phyloP scores from a whole-genome alignment of 495 filamentous ascomycete genomes.

The Neurospora pannonica region DNA sequence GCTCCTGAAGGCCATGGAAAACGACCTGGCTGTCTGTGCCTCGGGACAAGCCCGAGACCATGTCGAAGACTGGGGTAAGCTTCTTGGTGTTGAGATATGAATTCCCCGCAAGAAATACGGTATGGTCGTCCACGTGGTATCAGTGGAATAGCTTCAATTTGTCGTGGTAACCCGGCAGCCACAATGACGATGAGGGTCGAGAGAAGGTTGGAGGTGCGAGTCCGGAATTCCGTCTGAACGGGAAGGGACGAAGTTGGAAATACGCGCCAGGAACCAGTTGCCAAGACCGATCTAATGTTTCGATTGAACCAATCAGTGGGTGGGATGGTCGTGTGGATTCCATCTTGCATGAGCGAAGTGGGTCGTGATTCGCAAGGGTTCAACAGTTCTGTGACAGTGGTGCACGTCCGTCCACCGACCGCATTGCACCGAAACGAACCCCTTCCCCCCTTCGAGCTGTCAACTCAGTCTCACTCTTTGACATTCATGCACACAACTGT shows the following conservation, averaged over 20 bases:
- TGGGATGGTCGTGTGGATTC: slow-evolving; percentile 27
- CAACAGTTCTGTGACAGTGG: slow-evolving; percentile 24
- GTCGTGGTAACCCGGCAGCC: not conserved
- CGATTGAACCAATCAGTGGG: slow-evolving; percentile 28
- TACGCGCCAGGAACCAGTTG: slow-evolving; percentile 38
- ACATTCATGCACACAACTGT: slow-evolving; percentile 13
- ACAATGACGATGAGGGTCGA: not conserved
- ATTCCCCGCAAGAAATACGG: not conserved
- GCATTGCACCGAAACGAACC: slow-evolving; percentile 20
- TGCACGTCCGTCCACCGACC: not conserved
- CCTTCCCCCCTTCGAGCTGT: not conserved
- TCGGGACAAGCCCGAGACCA: not conserved
- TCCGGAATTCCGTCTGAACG: not conserved
- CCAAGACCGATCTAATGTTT: slow-evolving; percentile 20
- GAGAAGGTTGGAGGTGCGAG: not conserved
- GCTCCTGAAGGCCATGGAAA: not conserved
- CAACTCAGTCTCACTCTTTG: slow-evolving; percentile 15
- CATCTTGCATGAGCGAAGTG: slow-evolving; percentile 30
- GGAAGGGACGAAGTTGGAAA: slow-evolving; percentile 13
- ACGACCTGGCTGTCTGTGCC: not conserved
- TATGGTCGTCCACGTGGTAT: not conserved
- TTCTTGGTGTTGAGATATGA: not conserved
- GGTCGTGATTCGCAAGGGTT: slow-evolving; percentile 29
- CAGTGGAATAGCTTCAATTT: not conserved
- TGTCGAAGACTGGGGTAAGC: not conserved